Base-by-base conservation (phyloP, 805 yeast species). In the Spathaspora boniae region DNA sequence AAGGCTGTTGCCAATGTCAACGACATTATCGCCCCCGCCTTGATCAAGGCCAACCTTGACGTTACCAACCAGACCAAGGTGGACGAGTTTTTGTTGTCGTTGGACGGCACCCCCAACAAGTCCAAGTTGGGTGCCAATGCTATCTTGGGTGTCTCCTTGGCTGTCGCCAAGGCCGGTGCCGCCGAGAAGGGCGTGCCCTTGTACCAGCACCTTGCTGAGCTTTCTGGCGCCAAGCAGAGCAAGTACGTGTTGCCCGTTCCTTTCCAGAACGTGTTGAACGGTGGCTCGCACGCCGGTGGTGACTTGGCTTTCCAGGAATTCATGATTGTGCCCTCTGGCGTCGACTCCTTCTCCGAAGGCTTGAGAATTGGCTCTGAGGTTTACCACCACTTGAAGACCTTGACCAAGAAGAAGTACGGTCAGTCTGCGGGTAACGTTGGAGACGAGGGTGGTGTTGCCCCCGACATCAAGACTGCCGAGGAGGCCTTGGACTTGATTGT, bases 361-460 rank as follows among this genome's bases (percentile, higher is more conserved):
- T 71, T 93, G 69, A 86, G 96, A 78, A 85, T 86, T 51, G 98
- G 98, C 68, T 68, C 96, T 46, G 98, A 91, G 78, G 96, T 89
- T 55, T 91, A 91, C 93, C 98, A 91, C 82, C 76, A 78, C 74
- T 81, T 91, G 70, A 93, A 93, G 79, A 70, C 89, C 50, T 74
- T 85, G 59, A 83, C 98, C 69, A 86, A 86, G 81, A 82, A 86
- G 82, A 77, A 74, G 68, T 93, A 91, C 83, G 98, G 98, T 65
- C 83, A 86, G 63, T 82, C 95, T 47, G 98, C 98, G 60, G 98
- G 96, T 74, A 91, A 91, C 76, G 98, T 91, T 65, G 98, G 98
- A 81, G 98, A 91, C 72, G 98, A 91, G 80, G 98, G 98, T 84
- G 98, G 98, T 82, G 96, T 91, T 76, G 98, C 98, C 59, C 98